These are phyloP conservation scores for Verticillium dahliae DNA, from an alignment of 2,329 filamentous ascomycete genomes.

Conservation along the genomic window DNA sequence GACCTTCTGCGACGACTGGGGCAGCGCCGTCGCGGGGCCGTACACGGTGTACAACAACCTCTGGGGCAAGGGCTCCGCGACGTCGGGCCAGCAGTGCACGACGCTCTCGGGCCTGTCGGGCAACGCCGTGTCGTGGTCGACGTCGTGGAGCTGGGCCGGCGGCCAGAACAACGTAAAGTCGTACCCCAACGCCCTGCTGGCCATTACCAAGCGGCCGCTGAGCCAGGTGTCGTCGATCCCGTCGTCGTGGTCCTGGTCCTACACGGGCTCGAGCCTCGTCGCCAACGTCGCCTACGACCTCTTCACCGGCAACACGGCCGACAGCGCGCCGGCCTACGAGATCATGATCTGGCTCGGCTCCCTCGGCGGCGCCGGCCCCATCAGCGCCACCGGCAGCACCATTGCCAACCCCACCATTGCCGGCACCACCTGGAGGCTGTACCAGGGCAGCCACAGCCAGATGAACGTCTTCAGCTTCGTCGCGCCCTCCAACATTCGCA, in stretches of 20 bases:
- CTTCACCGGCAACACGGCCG: slow-evolving; percentile 44
- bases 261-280: slow-evolving; percentile 27
- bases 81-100: slow-evolving; percentile 31
- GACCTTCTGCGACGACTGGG: slow-evolving; percentile 25
- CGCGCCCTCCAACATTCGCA: slow-evolving; percentile 32
- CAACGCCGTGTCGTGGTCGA: slow-evolving; percentile 29
- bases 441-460: slow-evolving; percentile 50
- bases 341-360: slow-evolving; percentile 60
- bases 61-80: slow-evolving; percentile 26
- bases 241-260: slow-evolving; percentile 25
- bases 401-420: slow-evolving; percentile 48
- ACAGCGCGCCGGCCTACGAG: slow-evolving; percentile 44
- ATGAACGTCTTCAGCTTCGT: slow-evolving; percentile 55
- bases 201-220: slow-evolving; percentile 19
- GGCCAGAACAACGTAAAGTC: slow-evolving; percentile 31
- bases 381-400: slow-evolving; percentile 37
- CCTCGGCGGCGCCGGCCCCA: slow-evolving; percentile 52
- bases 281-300: slow-evolving; percentile 56
- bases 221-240: slow-evolving; percentile 24
- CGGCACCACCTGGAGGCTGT: slow-evolving; percentile 51
- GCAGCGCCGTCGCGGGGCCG: slow-evolving; percentile 17
- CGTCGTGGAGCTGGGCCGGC: slow-evolving; percentile 32
- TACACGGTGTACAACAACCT: slow-evolving; percentile 34
- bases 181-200: slow-evolving; percentile 29
- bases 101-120: slow-evolving; percentile 25